These are phyloP conservation scores for Hondaea fermentalgiana DNA, from an alignment of 108 stramenopile species.

Conservation along the genomic window DNA sequence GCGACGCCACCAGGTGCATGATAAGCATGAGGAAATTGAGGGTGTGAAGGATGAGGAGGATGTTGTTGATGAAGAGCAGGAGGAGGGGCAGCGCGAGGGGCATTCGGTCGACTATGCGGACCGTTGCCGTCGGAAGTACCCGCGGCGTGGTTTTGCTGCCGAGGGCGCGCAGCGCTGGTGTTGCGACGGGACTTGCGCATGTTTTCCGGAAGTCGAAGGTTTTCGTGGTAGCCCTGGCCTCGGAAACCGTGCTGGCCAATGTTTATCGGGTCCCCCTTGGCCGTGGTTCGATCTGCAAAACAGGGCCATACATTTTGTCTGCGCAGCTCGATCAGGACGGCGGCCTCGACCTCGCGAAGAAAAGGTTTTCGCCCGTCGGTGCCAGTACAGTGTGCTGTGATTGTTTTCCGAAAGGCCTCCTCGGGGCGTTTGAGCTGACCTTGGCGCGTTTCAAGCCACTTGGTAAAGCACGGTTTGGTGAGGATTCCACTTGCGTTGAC, in stretches of 20 bases:
- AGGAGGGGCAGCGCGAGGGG: no score
- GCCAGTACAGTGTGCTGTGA: background rate
- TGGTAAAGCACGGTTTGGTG: background rate
- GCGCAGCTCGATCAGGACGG: background rate
- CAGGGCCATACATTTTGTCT: background rate
- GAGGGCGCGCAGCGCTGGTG: no score
- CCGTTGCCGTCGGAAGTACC: no score
- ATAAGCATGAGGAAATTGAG: no score
- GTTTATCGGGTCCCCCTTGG: background rate
- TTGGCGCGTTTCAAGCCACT: background rate
- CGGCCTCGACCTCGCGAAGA: background rate
- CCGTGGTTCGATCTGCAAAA: background rate
- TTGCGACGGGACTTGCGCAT: background rate
- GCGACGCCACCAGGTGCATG: no score
- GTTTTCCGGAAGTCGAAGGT: background rate
- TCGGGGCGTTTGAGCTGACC: background rate
- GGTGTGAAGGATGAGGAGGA: no score
- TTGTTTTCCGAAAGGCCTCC: background rate
- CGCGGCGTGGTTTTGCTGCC: no score
- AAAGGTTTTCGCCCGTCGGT: constrained; percentile 3
- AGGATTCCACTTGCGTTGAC: background rate
- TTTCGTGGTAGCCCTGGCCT: background rate
- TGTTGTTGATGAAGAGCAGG: no score
- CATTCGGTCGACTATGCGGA: no score
- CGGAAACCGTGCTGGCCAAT: constrained; percentile 9